A percentile compares a stretch with the other conserved stretches of the same genome.
These are phyloP conservation scores for Delonix regia DNA, from an alignment of 306 rosid species.

Conservation along the genomic window DNA sequence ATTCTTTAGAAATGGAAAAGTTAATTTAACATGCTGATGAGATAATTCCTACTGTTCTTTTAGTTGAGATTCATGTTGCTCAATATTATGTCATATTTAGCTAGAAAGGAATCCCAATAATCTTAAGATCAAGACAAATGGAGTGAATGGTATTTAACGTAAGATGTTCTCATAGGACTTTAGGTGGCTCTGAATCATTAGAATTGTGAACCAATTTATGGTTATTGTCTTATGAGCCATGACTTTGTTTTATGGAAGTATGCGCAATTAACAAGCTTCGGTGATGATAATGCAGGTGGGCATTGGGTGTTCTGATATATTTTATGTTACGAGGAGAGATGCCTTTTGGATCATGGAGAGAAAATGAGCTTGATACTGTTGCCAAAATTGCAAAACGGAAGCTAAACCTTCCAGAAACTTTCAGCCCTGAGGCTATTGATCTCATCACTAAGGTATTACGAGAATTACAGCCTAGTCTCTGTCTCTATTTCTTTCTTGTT, in stretches of 20 bases:
- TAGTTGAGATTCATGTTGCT: not conserved
- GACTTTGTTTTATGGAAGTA: slow-evolving; percentile 4
- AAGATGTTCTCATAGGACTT: not conserved
- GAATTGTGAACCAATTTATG: slow-evolving; percentile 5
- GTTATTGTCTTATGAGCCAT: slow-evolving; percentile 20
- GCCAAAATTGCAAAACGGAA: slow-evolving; percentile 89
- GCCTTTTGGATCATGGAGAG: slow-evolving; percentile 99
- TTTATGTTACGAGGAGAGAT: slow-evolving; percentile 82
- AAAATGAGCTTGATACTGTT: slow-evolving; percentile 83
- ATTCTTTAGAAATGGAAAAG: not conserved
- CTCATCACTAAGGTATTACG: slow-evolving; percentile 80
- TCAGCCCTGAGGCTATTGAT: slow-evolving; percentile 83
- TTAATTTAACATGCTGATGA: not conserved
- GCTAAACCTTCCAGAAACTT: slow-evolving; percentile 68
- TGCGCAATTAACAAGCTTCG: slow-evolving; percentile 21
- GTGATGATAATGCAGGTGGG: slow-evolving; percentile 75
- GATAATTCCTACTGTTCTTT: not conserved
- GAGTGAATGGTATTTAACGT: not conserved
- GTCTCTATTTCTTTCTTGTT: not conserved
- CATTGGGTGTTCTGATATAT: slow-evolving; percentile 84
- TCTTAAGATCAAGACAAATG: not conserved
- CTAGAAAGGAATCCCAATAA: not conserved
- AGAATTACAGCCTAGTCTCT: slow-evolving; percentile 3
- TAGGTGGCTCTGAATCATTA: not conserved
- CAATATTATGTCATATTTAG: not conserved